Base-by-base conservation (phyloP, 2,329 filamentous ascomycete species). In the Nannizziopsis barbatae region DNA sequence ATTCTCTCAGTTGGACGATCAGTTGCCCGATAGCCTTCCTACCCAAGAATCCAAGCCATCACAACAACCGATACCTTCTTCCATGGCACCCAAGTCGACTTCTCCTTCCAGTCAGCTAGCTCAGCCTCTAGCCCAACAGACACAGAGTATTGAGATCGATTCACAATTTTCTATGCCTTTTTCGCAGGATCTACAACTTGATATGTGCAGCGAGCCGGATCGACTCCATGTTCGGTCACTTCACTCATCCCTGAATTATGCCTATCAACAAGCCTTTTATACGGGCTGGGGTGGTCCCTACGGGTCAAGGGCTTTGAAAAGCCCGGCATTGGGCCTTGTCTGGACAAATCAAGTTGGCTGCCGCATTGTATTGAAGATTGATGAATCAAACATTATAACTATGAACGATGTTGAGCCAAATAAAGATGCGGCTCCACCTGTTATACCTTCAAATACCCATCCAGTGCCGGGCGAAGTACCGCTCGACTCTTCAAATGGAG, bases 231-330 rank as follows among this genome's bases (percentile, higher is more conserved):
- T 66, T 35, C 58, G 63, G 2, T 57, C 58, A 12, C 62, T 63
- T 14, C 63, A 61, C 37, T 73, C 78, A 10, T 78, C 81, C 0
- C 72, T 95, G 33, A 76, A 79, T 30, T 76, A 95, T 7, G 83
- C 93, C 57, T 85, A 95, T 65, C 90, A 96, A 66, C 87, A 95
- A 64, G 78, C 85, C 38, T 95, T 89, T 79, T 94, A 95, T 67
- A 93, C 89, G 3, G 89, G 92, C 54, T 95, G 92, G 90, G 88
- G 90, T 17, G 86, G 94, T 63, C 74, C 80, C 49, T 69, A 74
- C 12, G 58, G 36, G 7, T 33, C 33, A 35, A 6, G 52, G 55
- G 12, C 53, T 51, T 20, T 47, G 48, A 96, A 95, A 67, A 95
- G 86, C 0, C 90, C 90, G 0, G 85, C 85, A 5, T 68, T 96